Base-by-base conservation (phyloP, 805 yeast genomes). In the Lipomyces starkeyi region DNA sequence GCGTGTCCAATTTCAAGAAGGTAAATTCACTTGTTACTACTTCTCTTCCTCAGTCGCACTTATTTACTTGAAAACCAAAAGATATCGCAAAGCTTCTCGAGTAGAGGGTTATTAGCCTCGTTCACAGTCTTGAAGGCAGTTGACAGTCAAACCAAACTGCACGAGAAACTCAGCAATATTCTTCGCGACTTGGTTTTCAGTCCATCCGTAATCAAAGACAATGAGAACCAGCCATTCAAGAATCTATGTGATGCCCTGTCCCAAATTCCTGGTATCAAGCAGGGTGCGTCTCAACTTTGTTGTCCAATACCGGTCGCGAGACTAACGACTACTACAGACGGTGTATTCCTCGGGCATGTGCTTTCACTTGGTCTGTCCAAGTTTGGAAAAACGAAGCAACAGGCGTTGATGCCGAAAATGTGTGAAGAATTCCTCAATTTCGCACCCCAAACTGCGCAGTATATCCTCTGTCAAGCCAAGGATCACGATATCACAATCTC, bases 101-200 rank as follows among this genome's bases (percentile, higher is more conserved):
- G 52, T 1, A 11, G 32, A 20, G 65, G 68, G 2, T n/a, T 67
- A 14, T 17, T 54, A 3, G 14, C 59, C 14, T 58, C 52, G 1
- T 61, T 69, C 25, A 25, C n/a, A 14, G 60, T 61, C 9, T 47
- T 69, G 6, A 22, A 22, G 8, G 2, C 13, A 1, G 25, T 22
- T 6, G 35, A 22, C 22, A 20, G 56, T 14, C 40, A 34, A 3
- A 79, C 77, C 62, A 66, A 70, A 27, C 74, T 80, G 7, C 71
- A 77, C 32, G 65, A 70, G 20, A 68, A 79, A 75, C 73, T 80
- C 25, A 65, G 69, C 53, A 56, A 71, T 11, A 66, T 80, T 53
- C 78, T 79, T 70, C 68, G 80, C 13, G 71, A 69, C 20, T 8
- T 69, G 13, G 66, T 59, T 13, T 69, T 64, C 57, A 69, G 72